phyloP scores from a whole-genome alignment of 1,139 yeast species.

The Oligophagozyma castellii region DNA sequence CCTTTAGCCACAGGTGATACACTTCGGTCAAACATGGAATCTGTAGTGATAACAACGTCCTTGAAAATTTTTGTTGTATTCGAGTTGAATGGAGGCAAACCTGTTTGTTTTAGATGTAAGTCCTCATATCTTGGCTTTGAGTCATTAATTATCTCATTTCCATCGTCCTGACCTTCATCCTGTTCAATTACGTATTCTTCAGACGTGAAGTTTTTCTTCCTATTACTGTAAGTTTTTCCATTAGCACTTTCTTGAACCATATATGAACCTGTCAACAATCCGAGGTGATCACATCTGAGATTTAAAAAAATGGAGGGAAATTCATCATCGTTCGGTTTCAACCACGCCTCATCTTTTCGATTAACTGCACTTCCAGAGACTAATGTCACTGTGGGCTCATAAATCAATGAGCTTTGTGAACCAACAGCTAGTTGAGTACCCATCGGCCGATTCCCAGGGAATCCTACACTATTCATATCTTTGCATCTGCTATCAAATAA shows the following conservation, averaged over 20 bases:
- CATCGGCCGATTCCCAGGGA: slow-evolving; percentile 12
- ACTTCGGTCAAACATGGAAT: too few relatives aligned
- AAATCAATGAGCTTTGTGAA: slow-evolving; percentile 13
- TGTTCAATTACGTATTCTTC: slow-evolving; percentile 1
- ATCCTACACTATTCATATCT: slow-evolving; percentile 8
- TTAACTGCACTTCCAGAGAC: not conserved
- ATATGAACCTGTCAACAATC: not conserved
- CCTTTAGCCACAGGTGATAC: too few relatives aligned
- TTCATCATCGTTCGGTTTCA: slow-evolving; percentile 18
- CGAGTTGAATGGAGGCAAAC: too few relatives aligned
- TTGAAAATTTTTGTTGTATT: slow-evolving; percentile 6
- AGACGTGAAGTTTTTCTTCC: slow-evolving; percentile 1
- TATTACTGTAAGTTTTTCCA: too few relatives aligned
- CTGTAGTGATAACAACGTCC: too few relatives aligned
- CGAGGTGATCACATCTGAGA: slow-evolving; percentile 2
- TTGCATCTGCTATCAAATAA: too few relatives aligned
- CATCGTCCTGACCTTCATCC: slow-evolving; percentile 3
- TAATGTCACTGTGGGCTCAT: slow-evolving; percentile 5
- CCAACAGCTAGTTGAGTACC: slow-evolving; percentile 22
- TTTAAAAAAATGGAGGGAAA: slow-evolving; percentile 7
- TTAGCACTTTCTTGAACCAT: not conserved
- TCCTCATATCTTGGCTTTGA: slow-evolving; percentile 1
- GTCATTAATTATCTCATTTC: slow-evolving; percentile 1
- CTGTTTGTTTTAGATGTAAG: slow-evolving; percentile 2
- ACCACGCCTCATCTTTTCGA: slow-evolving; percentile 30